Evolutionary conservation across 108 stramenopile species (phyloP).

Genomic region (Schizochytrium sp.): DNA sequence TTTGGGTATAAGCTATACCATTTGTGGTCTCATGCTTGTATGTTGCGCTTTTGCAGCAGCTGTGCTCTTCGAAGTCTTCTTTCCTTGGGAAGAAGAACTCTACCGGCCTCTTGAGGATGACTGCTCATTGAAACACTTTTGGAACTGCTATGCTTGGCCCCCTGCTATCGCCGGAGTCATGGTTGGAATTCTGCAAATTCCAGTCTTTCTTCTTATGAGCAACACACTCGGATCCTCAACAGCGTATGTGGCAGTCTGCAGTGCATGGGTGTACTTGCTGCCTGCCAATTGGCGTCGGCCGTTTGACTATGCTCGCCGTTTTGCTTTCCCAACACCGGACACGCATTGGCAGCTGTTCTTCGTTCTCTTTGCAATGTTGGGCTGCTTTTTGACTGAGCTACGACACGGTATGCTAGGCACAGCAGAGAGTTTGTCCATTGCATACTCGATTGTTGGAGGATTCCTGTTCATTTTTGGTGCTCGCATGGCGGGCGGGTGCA

Average conservation of each 20-base stretch:
- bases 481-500: slow-evolving; percentile 52
- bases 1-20: neutral
- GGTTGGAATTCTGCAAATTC: slow-evolving; percentile 16
- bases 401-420: neutral
- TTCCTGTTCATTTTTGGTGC: slow-evolving; percentile 9
- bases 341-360: slow-evolving; percentile 20
- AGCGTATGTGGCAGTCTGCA: neutral
- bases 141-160: slow-evolving; percentile 54
- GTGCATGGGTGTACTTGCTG: too few relatives aligned
- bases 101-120: neutral
- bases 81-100: neutral
- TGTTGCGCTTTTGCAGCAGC: neutral
- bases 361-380: neutral
- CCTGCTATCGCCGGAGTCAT: slow-evolving; percentile 20
- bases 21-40: neutral
- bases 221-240: slow-evolving; percentile 37
- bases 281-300: neutral
- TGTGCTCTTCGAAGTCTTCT: neutral
- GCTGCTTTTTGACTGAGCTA: neutral
- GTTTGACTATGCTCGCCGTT: neutral
- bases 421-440: neutral
- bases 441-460: slow-evolving; percentile 1
- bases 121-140: neutral
- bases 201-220: neutral
- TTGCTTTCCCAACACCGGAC: slow-evolving; percentile 1